Base-by-base conservation (phyloP, 2,329 filamentous ascomycete species). In the Leptographium wingfieldii region DNA sequence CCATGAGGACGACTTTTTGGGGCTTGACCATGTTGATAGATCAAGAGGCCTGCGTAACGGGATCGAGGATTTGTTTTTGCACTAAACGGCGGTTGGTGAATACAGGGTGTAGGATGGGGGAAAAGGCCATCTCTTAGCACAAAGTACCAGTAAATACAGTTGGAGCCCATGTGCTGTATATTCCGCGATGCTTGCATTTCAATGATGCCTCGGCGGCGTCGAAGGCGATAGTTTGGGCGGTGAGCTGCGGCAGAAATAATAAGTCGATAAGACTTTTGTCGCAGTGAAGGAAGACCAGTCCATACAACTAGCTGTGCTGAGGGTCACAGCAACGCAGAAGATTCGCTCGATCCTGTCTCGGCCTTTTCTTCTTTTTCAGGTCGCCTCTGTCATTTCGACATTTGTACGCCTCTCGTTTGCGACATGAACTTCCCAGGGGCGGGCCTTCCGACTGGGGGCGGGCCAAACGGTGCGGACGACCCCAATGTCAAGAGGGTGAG, bases 21-120 rank as follows among this genome's bases (percentile, higher is more conserved):
- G 84, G 22, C 70, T 88, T 62, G 85, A 88, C 68, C 85, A 88
- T 65, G 73, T 80, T 55, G 84, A 87, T 72, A 79, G 83, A 67
- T 76, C 82, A 58, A 76, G 82, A 65, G 72, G 77, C 25, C 66
- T 80, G 64, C 77, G 82, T 61, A 85, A 85, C 67, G 83, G 83
- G 54, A 78, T 75, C 63, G 80, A 80, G 52, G 84, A 86, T 68
- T 75, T 87, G 68, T 86, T 86, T 73, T 78, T 86, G 51, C 71
- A 70, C 60, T 72, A 69, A 59, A 68, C 63, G 64, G n/a, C 38
- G 25, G 58, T 14, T 12, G 22, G 29, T 11, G n/a, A 33, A 35
- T 33, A 14, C 38, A 27, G 25, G 48, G 19, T 19, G 51, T 52
- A 33, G 38, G 54, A 46, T 35, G 40, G n/a, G 25, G 27, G 40